Conservation (phyloP, 148 eudicot species). For the Hydrangea macrophylla region DNA sequence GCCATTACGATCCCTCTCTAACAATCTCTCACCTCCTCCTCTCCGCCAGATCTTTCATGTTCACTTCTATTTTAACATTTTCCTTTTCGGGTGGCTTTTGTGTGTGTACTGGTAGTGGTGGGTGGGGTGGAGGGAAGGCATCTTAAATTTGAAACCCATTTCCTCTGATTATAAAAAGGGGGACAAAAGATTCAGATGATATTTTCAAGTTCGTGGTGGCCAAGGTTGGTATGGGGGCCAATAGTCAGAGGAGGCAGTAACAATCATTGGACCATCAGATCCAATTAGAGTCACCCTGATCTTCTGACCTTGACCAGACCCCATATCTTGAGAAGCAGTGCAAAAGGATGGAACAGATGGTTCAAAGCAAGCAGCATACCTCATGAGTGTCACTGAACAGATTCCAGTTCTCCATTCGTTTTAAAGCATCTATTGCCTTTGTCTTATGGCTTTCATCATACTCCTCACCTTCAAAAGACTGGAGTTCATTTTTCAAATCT, state of each 20-base stretch:
- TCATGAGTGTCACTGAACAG: conserved; percentile 72
- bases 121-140: no score
- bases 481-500: conserved; percentile 77
- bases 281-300: neutral
- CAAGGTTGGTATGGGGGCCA: no score
- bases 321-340: neutral
- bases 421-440: conserved; percentile 84
- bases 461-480: conserved; percentile 78
- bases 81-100: no score
- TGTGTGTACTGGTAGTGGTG: no score
- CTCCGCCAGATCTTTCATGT: neutral
- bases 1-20: no score
- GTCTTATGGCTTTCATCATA: conserved; percentile 62
- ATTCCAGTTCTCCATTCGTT: conserved; percentile 92
- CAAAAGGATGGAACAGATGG: neutral
- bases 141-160: no score
- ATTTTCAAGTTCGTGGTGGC: neutral
- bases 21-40: neutral
- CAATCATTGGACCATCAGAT: neutral
- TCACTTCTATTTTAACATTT: neutral
- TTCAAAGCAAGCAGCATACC: conserved; percentile 35
- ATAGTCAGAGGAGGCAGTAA: neutral
- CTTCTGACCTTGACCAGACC: neutral
- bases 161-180: no score
- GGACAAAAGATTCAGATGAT: neutral